Conservation (phyloP, 192 early-diverging fungal species). For the Polychytrium aggregatum region DNA sequence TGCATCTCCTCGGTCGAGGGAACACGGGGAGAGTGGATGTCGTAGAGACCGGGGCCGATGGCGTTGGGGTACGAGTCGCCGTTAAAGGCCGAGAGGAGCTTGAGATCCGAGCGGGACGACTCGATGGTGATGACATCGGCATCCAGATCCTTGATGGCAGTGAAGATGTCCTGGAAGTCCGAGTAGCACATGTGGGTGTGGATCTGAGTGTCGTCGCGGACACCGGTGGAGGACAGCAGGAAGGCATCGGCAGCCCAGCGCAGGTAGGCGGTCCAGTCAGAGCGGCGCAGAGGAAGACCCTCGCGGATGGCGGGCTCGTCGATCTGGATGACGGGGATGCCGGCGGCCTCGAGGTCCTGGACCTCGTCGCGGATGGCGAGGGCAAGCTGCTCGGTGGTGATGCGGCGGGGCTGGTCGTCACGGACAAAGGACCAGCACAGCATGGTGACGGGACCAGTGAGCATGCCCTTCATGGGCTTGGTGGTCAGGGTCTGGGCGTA, state of each 20-base stretch:
- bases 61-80: conserved; percentile 72
- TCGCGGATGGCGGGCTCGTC: conserved; percentile 99
- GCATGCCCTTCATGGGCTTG: conserved; percentile 97
- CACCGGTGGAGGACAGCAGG: conserved; percentile 78
- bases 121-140: conserved; percentile 97
- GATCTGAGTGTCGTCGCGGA: conserved; percentile 81
- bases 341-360: conserved; percentile 79
- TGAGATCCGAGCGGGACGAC: conserved; percentile 94
- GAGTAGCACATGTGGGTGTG: conserved; percentile 98
- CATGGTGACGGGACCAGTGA: conserved; percentile 96
- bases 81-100: conserved; percentile 83
- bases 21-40: conserved; percentile 97
- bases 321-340: conserved; percentile 90
- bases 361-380: conserved; percentile 96
- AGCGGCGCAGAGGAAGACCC: conserved; percentile 82
- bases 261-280: conserved; percentile 83
- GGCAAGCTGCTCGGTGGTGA: conserved; percentile 80
- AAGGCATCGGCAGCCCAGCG: conserved; percentile 92
- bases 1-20: conserved; percentile 82
- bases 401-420: conserved; percentile 81
- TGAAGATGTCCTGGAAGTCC: conserved; percentile 98
- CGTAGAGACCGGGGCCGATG: conserved; percentile 94
- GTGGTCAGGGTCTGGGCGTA: conserved; percentile 84
- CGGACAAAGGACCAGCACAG: conserved; percentile 98
- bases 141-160: conserved; percentile 82